phyloP scores from a whole-genome alignment of 2,329 filamentous ascomycete species.

The Claviceps fusiformis region DNA sequence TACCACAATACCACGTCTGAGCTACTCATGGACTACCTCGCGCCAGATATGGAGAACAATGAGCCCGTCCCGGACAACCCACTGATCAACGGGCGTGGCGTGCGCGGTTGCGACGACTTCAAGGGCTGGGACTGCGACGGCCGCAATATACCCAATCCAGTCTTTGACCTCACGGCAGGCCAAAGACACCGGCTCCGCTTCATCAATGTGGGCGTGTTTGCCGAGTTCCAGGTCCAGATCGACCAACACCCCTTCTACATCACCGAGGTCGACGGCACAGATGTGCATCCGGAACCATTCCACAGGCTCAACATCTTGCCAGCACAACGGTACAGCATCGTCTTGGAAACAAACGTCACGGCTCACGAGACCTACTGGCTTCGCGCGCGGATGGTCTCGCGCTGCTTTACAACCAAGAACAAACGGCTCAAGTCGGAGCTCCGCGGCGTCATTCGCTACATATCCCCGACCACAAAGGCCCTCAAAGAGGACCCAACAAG shows the following conservation, averaged over 20 bases:
- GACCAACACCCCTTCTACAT: slow-evolving; percentile 52
- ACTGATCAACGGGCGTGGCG: slow-evolving; percentile 43
- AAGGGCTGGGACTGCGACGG: slow-evolving; percentile 30
- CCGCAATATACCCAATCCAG: slow-evolving; percentile 22
- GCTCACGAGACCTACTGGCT: slow-evolving; percentile 46
- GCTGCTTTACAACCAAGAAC: slow-evolving; percentile 24
- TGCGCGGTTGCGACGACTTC: slow-evolving; percentile 22
- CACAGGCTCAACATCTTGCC: slow-evolving; percentile 52
- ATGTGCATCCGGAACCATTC: slow-evolving; percentile 44
- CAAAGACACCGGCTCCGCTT: slow-evolving; percentile 52
- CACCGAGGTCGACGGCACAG: slow-evolving; percentile 58
- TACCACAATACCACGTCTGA: slow-evolving; percentile 46
- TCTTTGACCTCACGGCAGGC: slow-evolving; percentile 34
- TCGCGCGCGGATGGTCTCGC: slow-evolving; percentile 34
- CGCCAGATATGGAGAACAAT: slow-evolving; percentile 37
- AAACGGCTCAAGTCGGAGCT: slow-evolving; percentile 17
- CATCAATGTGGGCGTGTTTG: slow-evolving; percentile 57
- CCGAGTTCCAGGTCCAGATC: slow-evolving; percentile 57
- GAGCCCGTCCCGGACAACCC: slow-evolving; percentile 54
- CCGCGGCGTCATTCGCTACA: slow-evolving; percentile 19
- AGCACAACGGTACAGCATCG: slow-evolving; percentile 56
- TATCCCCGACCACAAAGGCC: rapidly evolving
- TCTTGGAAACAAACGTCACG: slow-evolving; percentile 47
- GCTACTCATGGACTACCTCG: slow-evolving; percentile 41
- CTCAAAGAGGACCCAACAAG: slow-evolving; percentile 19